These are phyloP conservation scores for Macrocybe gigantea DNA, from an alignment of 768 basidiomycete species.

Conservation along the genomic window DNA sequence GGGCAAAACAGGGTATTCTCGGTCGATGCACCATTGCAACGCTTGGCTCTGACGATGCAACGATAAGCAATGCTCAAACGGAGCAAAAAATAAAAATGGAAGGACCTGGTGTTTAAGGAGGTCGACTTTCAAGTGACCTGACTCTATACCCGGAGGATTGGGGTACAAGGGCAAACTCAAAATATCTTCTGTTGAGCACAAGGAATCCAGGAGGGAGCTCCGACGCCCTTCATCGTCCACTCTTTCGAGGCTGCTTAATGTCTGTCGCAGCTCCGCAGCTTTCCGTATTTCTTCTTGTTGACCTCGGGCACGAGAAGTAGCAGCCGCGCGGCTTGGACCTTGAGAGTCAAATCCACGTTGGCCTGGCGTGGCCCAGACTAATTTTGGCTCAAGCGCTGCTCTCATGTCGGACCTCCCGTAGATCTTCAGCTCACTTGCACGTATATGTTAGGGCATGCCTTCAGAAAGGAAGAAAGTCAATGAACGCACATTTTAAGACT, in stretches of 20 bases:
- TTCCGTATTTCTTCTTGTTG: constrained; percentile 50
- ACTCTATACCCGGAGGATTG: constrained; percentile 63
- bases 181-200: constrained; percentile 67
- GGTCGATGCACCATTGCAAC: constrained; percentile 78
- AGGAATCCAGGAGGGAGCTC: constrained; percentile 59
- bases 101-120: constrained; percentile 77
- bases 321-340: constrained; percentile 6
- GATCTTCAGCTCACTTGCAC: constrained; percentile 57
- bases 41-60: constrained; percentile 58
- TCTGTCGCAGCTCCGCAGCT: constrained; percentile 61
- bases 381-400: constrained; percentile 51
- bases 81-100: not conserved
- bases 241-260: constrained; percentile 64
- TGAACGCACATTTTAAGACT: constrained; percentile 54
- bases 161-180: constrained; percentile 65
- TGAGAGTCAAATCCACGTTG: constrained; percentile 48
- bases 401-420: constrained; percentile 64
- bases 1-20: constrained; percentile 75
- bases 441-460: not conserved
- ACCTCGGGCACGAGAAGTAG: constrained; percentile 20
- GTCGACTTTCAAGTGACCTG: constrained; percentile 63
- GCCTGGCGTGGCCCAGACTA: constrained; percentile 72
- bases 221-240: constrained; percentile 75
- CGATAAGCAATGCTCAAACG: constrained; percentile 1
- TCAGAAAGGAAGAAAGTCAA: not conserved